Evolutionary conservation across 257 asterid genomes (phyloP), one percentile per base, ranked within the genome.

Genomic region (Solanum corneliomulleri): DNA sequence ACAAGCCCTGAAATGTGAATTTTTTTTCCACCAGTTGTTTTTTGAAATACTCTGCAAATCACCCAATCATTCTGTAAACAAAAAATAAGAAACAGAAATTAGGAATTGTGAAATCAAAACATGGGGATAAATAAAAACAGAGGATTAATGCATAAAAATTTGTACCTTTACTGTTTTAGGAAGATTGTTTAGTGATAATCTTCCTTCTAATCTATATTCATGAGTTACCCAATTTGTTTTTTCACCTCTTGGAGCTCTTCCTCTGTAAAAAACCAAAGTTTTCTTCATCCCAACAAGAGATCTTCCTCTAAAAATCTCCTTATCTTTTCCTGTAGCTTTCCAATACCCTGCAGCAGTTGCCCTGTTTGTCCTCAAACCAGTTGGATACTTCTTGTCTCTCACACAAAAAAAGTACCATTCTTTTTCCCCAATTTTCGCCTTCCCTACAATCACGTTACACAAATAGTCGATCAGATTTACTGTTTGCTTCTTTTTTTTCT

Each of bases 311-410:
- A 89, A 92, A 47, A 94, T 94, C 39, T 94, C 96, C 85, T 85
- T 92, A 18, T 95, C 98, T 90, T 95, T 95, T 5, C 98, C 98
- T 1, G 98, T 95, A 4, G 97, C 98, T 86, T 95, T 95, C 98
- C 98, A 95, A 39, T 95, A 94, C 9, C 98, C 98, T 5, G 93
- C 89, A 2, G 93, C 89, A 2, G 98, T 94, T 14, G 98, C 98
- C 75, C 98, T 90, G 91, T 95, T 95, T 37, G 98, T 91, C 85
- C 97, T 91, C 35, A 90, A 60, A 70, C 98, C 97, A 1, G 95
- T 92, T n/a, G 98, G 98, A 83, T 95, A 95, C 84, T 95, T 95
- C 88, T 90, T 93, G 91, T 95, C 98, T 31, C 95, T 91, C 60
- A 93, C 87, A 86, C 98, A 90, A 93, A 95, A 95, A 87, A 94